Evolutionary conservation across 352 stramenopile genomes (phyloP).

Genomic region (Phytophthora lateralis): DNA sequence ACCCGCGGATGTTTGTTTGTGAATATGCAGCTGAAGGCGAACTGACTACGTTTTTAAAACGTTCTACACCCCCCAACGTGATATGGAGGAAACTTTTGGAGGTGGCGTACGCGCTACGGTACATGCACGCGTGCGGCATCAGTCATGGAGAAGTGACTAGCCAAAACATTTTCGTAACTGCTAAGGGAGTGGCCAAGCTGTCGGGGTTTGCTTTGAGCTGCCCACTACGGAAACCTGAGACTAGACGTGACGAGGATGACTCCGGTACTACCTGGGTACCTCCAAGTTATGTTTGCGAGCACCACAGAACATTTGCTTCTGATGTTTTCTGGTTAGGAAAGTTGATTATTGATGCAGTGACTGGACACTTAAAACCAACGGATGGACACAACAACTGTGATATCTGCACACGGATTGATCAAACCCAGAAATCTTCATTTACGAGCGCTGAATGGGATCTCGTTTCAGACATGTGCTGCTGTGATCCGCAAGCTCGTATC

Average conservation of each 20-base stretch:
- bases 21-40: neutral
- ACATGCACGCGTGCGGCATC: neutral
- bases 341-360: neutral
- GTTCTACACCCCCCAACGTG: neutral
- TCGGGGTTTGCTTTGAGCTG: neutral
- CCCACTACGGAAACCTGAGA: neutral
- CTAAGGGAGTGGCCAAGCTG: neutral
- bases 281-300: neutral
- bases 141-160: neutral
- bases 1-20: neutral
- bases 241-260: neutral
- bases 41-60: neutral
- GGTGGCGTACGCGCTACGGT: neutral
- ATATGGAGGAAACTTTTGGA: neutral
- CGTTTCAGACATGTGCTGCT: neutral
- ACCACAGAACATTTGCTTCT: neutral
- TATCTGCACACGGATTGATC: neutral
- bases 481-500: neutral
- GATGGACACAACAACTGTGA: neutral
- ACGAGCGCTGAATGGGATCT: neutral
- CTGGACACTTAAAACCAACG: neutral
- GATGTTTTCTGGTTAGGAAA: conserved; percentile 1
- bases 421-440: neutral
- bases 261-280: neutral
- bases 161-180: neutral